Percentiles rank a stretch among this genome's conserved stretches.
phyloP scores from a whole-genome alignment of 2,329 filamentous ascomycete genomes.

The Scytalidium lignicola region DNA sequence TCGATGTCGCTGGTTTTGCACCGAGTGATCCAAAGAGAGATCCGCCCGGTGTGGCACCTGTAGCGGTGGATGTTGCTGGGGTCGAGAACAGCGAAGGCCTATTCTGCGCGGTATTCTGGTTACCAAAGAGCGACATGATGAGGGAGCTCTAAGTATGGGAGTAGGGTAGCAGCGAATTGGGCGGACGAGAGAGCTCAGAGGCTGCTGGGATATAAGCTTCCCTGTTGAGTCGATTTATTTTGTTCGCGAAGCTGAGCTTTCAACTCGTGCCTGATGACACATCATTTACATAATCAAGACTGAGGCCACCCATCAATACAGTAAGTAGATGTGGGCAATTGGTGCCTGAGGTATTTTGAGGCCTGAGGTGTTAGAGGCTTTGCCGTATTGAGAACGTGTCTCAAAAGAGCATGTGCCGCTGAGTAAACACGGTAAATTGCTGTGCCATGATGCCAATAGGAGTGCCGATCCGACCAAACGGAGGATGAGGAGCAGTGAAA shows the following conservation, averaged over 20 bases:
- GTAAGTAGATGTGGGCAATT: no score
- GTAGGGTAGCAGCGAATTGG: neutral
- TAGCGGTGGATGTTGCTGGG: neutral
- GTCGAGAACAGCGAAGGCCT: conserved; percentile 1
- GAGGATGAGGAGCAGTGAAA: no score
- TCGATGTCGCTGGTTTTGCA: conserved; percentile 11
- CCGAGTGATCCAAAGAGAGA: neutral
- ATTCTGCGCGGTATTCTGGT: neutral
- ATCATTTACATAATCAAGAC: neutral
- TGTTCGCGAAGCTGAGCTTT: neutral
- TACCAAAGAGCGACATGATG: conserved; percentile 5
- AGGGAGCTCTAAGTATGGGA: neutral
- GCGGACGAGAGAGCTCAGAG: neutral
- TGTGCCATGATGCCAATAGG: no score
- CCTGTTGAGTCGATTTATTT: neutral
- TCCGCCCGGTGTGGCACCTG: neutral
- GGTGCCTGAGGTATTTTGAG: no score
- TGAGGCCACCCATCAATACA: neutral
- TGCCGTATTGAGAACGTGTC: no score
- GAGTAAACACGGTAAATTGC: no score
- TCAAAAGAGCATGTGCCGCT: no score
- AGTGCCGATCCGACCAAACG: no score
- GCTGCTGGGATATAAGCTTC: neutral
- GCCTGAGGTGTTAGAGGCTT: no score
- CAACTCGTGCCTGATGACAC: neutral